These are phyloP conservation scores for Phytophthora hibernalis DNA, from an alignment of 352 stramenopile species.

Conservation along the genomic window DNA sequence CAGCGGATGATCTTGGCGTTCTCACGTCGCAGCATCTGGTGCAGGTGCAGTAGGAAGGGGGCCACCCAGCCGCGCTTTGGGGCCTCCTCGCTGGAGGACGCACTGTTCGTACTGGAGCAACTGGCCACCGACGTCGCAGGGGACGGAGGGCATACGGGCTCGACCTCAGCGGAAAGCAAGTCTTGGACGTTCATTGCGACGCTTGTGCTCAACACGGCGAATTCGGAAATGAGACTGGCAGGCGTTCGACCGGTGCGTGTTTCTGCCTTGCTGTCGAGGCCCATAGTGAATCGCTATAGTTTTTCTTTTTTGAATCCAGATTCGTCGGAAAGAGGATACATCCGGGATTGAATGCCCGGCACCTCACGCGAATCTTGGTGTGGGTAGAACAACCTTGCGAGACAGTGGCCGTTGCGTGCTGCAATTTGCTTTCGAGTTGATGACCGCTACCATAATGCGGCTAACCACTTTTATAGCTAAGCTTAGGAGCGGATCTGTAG, in stretches of 20 bases:
- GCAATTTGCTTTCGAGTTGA: too few species aligned
- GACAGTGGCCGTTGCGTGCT: slow-evolving; percentile 3
- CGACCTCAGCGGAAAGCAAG: slow-evolving; percentile 36
- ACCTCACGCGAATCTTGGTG: slow-evolving; percentile 18
- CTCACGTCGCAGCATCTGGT: slow-evolving; percentile 87
- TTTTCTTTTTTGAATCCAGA: slow-evolving; percentile 67
- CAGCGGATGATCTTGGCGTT: slow-evolving; percentile 83
- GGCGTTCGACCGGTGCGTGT: slow-evolving; percentile 1
- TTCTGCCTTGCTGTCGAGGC: slow-evolving; percentile 5
- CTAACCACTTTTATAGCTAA: too few species aligned
- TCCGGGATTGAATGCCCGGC: not conserved
- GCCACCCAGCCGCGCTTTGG: slow-evolving; percentile 79
- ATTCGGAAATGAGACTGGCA: slow-evolving; percentile 48
- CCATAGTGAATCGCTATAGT: slow-evolving; percentile 62
- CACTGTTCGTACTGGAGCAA: slow-evolving; percentile 40
- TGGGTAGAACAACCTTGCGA: slow-evolving; percentile 12
- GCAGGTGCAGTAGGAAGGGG: slow-evolving; percentile 86
- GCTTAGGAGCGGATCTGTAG: not conserved
- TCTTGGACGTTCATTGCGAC: slow-evolving; percentile 55
- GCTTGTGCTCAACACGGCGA: slow-evolving; percentile 21
- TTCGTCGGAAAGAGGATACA: slow-evolving; percentile 23
- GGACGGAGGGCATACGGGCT: slow-evolving; percentile 42
- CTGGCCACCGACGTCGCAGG: slow-evolving; percentile 47
- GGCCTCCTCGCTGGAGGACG: slow-evolving; percentile 20
- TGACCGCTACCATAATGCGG: too few species aligned